Conservation (phyloP, 2,329 filamentous ascomycete species). For the Colletotrichum destructivum region DNA sequence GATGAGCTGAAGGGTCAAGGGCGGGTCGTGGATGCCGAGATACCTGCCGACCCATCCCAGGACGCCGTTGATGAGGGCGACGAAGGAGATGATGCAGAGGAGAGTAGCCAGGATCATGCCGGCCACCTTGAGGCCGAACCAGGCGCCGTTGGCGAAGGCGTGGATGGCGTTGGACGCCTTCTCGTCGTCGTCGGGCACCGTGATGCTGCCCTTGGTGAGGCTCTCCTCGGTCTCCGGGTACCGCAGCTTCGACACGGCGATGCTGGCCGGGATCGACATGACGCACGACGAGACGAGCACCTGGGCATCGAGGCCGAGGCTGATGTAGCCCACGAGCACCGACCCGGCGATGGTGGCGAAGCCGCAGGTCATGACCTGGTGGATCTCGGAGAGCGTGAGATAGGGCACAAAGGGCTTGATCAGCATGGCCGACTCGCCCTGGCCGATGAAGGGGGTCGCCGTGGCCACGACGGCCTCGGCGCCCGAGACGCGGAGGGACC, state of each 20-base stretch:
- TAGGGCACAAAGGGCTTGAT: slow-evolving; percentile 81
- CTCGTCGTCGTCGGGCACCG: slow-evolving; percentile 77
- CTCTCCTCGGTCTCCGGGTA: slow-evolving; percentile 82
- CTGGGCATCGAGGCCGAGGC: slow-evolving; percentile 78
- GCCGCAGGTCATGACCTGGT: slow-evolving; percentile 83
- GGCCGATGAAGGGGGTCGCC: slow-evolving; percentile 84
- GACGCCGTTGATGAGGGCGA: slow-evolving; percentile 77
- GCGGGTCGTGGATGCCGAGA: slow-evolving; percentile 71
- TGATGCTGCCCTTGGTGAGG: slow-evolving; percentile 77
- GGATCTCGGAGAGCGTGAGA: slow-evolving; percentile 79
- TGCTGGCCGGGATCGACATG: slow-evolving; percentile 83
- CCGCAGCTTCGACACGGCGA: slow-evolving; percentile 80
- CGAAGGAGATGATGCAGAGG: slow-evolving; percentile 80
- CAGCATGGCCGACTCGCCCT: slow-evolving; percentile 84
- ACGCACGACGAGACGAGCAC: slow-evolving; percentile 82
- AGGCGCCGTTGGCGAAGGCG: slow-evolving; percentile 81
- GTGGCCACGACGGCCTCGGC: slow-evolving; percentile 83
- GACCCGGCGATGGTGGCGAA: slow-evolving; percentile 83
- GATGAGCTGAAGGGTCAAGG: slow-evolving; percentile 76
- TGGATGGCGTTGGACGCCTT: slow-evolving; percentile 77
- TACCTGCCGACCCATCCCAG: slow-evolving; percentile 83
- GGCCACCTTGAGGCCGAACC: slow-evolving; percentile 82
- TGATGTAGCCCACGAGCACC: slow-evolving; percentile 80
- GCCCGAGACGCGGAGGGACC: slow-evolving; percentile 80
- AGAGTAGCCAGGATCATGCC: slow-evolving; percentile 82